Conservation (phyloP, 805 yeast genomes). For the Hanseniaspora meyeri region DNA sequence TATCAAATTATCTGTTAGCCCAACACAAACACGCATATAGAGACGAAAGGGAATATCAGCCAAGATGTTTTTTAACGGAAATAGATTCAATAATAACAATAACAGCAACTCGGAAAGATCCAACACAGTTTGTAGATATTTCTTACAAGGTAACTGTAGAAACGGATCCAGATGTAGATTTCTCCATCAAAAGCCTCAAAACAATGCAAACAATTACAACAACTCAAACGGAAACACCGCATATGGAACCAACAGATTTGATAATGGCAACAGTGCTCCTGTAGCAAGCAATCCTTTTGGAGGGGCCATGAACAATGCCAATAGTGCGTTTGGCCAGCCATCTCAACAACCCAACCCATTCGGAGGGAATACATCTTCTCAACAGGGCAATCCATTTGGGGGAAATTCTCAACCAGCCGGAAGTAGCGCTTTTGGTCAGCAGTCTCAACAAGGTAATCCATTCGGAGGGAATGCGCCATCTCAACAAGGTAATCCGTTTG, state of each 20-base stretch:
- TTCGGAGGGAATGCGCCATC: not conserved
- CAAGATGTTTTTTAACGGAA: not conserved
- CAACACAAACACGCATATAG: too few relatives aligned
- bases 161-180: conserved; percentile 35
- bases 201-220: conserved; percentile 13
- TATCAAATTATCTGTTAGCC: too few relatives aligned
- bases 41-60: too few relatives aligned
- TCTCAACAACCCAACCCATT: not conserved
- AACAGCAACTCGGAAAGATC: conserved; percentile 17
- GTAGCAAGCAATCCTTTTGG: not conserved
- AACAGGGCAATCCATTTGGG: not conserved
- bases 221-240: conserved; percentile 15
- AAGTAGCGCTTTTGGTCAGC: not conserved
- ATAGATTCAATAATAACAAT: conserved; percentile 13
- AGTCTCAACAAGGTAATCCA: not conserved
- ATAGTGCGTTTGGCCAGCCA: not conserved
- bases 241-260: conserved; percentile 13
- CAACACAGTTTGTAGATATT: conserved; percentile 32
- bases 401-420: not conserved
- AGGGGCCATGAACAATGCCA: not conserved
- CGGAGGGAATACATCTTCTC: not conserved
- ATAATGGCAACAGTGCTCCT: conserved; percentile 12
- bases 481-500: conserved; percentile 11
- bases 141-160: conserved; percentile 33
- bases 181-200: conserved; percentile 27